Percentiles rank a stretch among this genome's conserved stretches.
Evolutionary conservation across 805 yeast genomes (phyloP).

Genomic region (Zygotorulaspora danielsina): DNA sequence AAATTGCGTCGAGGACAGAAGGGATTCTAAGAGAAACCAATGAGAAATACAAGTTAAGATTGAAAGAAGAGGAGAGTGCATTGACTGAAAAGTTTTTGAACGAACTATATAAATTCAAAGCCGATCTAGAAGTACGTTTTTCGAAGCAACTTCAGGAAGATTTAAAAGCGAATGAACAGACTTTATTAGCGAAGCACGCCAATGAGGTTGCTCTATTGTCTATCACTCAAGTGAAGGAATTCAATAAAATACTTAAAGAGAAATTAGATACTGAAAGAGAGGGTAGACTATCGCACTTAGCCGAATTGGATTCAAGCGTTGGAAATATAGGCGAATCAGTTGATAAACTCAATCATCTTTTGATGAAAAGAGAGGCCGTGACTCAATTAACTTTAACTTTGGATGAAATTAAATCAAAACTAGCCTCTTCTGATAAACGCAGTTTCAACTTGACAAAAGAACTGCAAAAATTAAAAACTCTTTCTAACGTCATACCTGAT

Average conservation of each 20-base stretch:
- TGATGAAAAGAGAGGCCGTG: constrained; percentile 37
- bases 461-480: constrained; percentile 21
- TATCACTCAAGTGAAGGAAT: constrained; percentile 62
- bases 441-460: constrained; percentile 40
- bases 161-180: constrained; percentile 60
- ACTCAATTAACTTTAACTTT: constrained; percentile 27
- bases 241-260: constrained; percentile 52
- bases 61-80: constrained; percentile 46
- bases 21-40: constrained; percentile 22
- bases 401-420: constrained; percentile 22
- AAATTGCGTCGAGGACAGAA: constrained; percentile 16
- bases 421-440: constrained; percentile 19
- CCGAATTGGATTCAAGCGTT: constrained; percentile 52
- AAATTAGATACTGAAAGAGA: constrained; percentile 70
- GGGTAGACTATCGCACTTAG: constrained; percentile 68
- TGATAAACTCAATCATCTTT: constrained; percentile 39
- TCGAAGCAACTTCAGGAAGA: constrained; percentile 56
- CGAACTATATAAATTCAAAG: constrained; percentile 60
- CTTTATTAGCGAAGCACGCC: constrained; percentile 64
- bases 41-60: constrained; percentile 21
- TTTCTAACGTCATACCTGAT: constrained; percentile 28
- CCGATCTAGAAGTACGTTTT: constrained; percentile 56
- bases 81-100: constrained; percentile 54
- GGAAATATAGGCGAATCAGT: constrained; percentile 42
- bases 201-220: constrained; percentile 67